A percentile compares a stretch with the other conserved stretches of the same genome.
These are phyloP conservation scores for Fennellomyces sp. DNA, from an alignment of 371 early-diverging fungal genomes.

Conservation along the genomic window DNA sequence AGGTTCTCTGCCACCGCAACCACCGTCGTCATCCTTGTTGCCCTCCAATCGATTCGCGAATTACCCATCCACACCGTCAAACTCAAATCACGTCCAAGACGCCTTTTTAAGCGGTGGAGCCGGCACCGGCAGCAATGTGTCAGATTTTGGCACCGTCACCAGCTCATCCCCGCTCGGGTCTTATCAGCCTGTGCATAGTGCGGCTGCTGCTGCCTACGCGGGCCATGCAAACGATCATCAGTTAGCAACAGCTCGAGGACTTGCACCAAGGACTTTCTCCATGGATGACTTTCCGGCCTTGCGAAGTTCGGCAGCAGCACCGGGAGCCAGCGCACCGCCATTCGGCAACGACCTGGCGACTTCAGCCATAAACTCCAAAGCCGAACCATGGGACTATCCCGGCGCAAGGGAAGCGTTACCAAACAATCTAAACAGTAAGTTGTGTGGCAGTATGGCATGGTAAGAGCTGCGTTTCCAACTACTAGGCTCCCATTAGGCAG, in stretches of 20 bases:
- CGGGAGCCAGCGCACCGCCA: conserved; percentile 12
- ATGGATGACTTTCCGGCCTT: conserved; percentile 56
- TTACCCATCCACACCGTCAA: conserved; percentile 47
- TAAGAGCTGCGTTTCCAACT: neutral
- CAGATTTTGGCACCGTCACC: conserved; percentile 15
- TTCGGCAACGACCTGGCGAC: conserved; percentile 35
- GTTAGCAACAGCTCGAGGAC: conserved; percentile 30
- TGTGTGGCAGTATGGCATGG: neutral
- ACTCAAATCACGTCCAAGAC: conserved; percentile 31
- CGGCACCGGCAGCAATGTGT: conserved; percentile 8
- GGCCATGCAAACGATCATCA: conserved; percentile 15
- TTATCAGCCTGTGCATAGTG: conserved; percentile 20
- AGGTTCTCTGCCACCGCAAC: conserved; percentile 21
- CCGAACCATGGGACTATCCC: conserved; percentile 46
- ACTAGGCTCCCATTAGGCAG: too few relatives aligned
- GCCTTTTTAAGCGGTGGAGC: conserved; percentile 20
- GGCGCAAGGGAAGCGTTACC: conserved; percentile 28
- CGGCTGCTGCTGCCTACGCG: conserved; percentile 11
- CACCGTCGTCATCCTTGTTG: conserved; percentile 22
- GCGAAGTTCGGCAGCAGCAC: conserved; percentile 22
- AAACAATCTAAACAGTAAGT: conserved; percentile 8
- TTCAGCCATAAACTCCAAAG: conserved; percentile 23
- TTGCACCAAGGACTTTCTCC: conserved; percentile 48
- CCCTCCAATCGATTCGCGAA: conserved; percentile 37
- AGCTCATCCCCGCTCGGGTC: conserved; percentile 23